Evolutionary conservation across 2,329 filamentous ascomycete genomes (phyloP).

Genomic region (Xylogone sp.): DNA sequence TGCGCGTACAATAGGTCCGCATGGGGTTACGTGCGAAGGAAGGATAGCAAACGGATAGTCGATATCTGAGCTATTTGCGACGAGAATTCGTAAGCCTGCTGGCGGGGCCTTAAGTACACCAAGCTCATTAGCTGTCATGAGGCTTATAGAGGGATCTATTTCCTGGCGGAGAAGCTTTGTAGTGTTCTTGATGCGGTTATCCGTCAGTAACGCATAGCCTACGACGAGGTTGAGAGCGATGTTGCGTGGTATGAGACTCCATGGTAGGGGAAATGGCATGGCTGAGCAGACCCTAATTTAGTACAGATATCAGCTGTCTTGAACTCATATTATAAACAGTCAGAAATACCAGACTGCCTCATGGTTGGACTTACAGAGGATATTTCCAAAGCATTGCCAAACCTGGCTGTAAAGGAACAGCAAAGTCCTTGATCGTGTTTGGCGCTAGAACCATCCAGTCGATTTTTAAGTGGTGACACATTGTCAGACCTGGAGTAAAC

Average conservation of each 20-base stretch:
- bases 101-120: background rate
- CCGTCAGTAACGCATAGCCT: background rate
- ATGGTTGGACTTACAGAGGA: background rate
- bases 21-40: conserved; percentile 14
- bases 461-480: background rate
- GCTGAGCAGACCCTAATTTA: background rate
- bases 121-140: background rate
- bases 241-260: background rate
- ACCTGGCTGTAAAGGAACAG: background rate
- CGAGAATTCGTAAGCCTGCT: background rate
- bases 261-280: background rate
- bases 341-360: background rate
- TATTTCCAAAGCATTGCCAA: background rate
- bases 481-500: background rate
- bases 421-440: conserved; percentile 2
- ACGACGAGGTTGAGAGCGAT: background rate
- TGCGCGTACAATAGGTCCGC: conserved; percentile 38
- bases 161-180: background rate
- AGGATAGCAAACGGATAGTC: conserved; percentile 17
- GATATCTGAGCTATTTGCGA: conserved; percentile 11
- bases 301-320: background rate
- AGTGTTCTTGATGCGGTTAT: background rate
- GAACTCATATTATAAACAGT: background rate
- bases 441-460: background rate
- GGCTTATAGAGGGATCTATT: background rate